Evolutionary conservation across 192 early-diverging fungal species (phyloP), one percentile per base, ranked within the genome.

Genomic region (Coemansia furcata): DNA sequence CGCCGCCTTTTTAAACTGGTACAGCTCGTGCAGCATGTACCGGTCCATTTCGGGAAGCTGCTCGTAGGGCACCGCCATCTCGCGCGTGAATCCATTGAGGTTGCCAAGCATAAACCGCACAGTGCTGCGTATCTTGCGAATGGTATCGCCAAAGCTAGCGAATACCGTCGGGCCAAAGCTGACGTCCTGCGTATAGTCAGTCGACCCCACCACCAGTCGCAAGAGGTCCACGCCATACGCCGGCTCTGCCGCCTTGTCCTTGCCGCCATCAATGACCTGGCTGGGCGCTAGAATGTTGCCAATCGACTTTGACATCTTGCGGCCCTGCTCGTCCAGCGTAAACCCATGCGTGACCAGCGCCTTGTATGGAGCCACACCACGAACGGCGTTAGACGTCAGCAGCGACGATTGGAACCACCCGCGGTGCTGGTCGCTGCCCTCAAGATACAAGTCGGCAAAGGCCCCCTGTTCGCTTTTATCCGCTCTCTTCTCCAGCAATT

Each of bases 381-480:
- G 87, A 21, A 88, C 69, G 3, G 92, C 91, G 30, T 89, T 75
- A 4, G 88, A 89, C 14, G 91, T 92, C 46, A 93, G 77, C 37
- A 92, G 72, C 9, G 91, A 92, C 15, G 91, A 93, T 67, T 92
- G 90, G 83, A 93, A 93, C 92, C 92, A 93, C 6, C 91, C 92
- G 40, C 92, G 87, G 78, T 93, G 89, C 63, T 93, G 92, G 71
- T 93, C 91, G 61, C 86, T 90, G 15, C 92, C 92, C 68, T 93
- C 91, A 7, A 85, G 63, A 75, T 91, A 92, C 60, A 92, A 76
- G 80, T 92, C 91, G 3, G 90, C 90, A 11, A 87, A 67, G 4
- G 72, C 60, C 23, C 75, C 71, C n/a, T 60, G n/a, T 14, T 54
- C 50, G 35, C 60, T 37, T 62, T 46, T 47, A 52, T 76, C 50